Evolutionary conservation across 1,284 basidiomycete species (phyloP).

Genomic region (Heterobasidion irregulare): DNA sequence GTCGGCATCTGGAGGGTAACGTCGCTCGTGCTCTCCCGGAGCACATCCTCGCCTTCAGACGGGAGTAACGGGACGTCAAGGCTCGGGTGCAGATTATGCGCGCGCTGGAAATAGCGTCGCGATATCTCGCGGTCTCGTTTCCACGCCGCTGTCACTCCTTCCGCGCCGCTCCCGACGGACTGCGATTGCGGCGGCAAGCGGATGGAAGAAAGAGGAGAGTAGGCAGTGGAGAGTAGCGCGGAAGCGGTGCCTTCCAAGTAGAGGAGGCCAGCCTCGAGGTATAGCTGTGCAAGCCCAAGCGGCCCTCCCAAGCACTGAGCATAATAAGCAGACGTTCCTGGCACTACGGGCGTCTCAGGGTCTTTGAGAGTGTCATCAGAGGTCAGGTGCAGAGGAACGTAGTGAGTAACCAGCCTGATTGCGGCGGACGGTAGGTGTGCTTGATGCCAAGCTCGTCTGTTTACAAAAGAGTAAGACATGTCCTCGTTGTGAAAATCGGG

Average conservation of each 20-base stretch:
- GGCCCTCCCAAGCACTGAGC: conserved; percentile 55
- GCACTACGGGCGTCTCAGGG: conserved; percentile 21
- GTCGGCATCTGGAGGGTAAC: conserved; percentile 39
- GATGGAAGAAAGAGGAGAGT: conserved; percentile 66
- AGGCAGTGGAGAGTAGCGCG: conserved; percentile 56
- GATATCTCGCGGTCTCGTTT: conserved; percentile 61
- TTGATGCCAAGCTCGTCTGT: conserved; percentile 75
- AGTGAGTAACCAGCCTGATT: conserved; percentile 65
- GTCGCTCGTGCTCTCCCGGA: conserved; percentile 29
- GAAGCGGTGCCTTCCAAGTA: conserved; percentile 69
- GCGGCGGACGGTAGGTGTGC: conserved; percentile 64
- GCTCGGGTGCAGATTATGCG: conserved; percentile 44
- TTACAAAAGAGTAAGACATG: background rate
- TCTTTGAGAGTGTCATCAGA: conserved; percentile 17
- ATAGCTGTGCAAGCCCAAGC: conserved; percentile 57
- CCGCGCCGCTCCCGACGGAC: conserved; percentile 12
- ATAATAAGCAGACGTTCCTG: conserved; percentile 52
- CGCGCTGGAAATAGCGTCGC: conserved; percentile 60
- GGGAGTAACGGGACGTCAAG: conserved; percentile 63
- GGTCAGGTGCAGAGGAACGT: conserved; percentile 41
- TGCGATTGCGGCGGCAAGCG: conserved; percentile 24
- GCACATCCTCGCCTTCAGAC: conserved; percentile 38
- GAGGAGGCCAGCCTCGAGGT: conserved; percentile 66
- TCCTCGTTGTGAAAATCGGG: conserved; percentile 3
- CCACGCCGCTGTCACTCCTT: conserved; percentile 58